Evolutionary conservation across 2,329 filamentous ascomycete species (phyloP), one percentile per base, ranked within the genome.

Genomic region (Phialemoniopsis sp.): DNA sequence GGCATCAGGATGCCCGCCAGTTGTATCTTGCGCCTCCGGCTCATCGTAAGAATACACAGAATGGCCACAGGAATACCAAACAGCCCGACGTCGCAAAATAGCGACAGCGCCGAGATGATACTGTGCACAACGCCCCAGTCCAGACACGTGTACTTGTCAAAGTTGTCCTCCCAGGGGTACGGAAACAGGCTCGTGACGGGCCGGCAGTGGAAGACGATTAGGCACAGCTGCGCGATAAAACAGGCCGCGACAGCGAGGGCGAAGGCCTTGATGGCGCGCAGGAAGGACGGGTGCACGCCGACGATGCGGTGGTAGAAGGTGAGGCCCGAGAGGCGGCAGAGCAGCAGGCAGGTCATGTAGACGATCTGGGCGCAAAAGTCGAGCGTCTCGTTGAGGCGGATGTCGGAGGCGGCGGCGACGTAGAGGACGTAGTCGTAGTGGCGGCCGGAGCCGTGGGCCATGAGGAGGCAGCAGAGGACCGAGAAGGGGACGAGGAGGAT

Each of bases 121-220:
- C 66, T 64, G 45, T 76, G 76, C 1, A 76, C 70, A 3, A 71
- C 41, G 0, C 71, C 72, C 72, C 72, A 76, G 13, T 63, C 54
- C 29, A 76, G 42, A 44, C 72, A 76, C 0, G 49, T 59, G 44
- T 70, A 76, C 4, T 59, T 43, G 2, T 52, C 54, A 9, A 48
- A 55, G 9, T 60, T 60, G 0, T 55, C 48, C 46, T 76, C 68
- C 59, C 64, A 76, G 1, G 53, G 59, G 38, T 76, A 76, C 0
- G 72, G 72, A 72, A 72, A 76, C 3, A 70, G 52, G 0, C 61
- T 68, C 1, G 72, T 76, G 1, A 75, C 68, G 0, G 72, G 72
- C 2, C 48, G 51, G 42, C 72, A 76, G 51, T 76, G 72, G 44
- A 76, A 72, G 40, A 76, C 58, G 35, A 76, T 56, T 3, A 76